These are phyloP conservation scores for Erythrobasidium hasegawianum DNA, from an alignment of 1,284 basidiomycete genomes.

Conservation along the genomic window DNA sequence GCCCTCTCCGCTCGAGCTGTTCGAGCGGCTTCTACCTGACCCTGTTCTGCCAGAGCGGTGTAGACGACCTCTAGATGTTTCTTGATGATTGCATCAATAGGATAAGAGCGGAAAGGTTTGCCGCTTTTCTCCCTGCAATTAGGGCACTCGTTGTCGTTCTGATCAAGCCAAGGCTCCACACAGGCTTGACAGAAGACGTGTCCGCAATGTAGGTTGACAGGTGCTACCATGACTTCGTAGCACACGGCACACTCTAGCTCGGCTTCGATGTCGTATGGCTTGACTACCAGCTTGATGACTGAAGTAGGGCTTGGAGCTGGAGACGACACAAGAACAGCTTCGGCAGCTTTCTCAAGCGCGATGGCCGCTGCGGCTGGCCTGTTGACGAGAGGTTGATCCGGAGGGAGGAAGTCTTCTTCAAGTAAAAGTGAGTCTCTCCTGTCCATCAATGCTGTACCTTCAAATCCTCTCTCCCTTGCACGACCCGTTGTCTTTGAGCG, in stretches of 20 bases:
- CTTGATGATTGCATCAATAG: slow-evolving; percentile 27
- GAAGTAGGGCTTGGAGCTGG: too few relatives aligned
- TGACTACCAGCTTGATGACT: slow-evolving; percentile 13
- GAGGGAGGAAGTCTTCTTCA: not conserved
- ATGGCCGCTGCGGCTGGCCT: not conserved
- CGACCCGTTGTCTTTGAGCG: not conserved
- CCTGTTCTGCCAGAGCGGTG: slow-evolving; percentile 11
- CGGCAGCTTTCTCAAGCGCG: too few relatives aligned
- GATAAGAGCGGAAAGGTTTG: slow-evolving; percentile 16
- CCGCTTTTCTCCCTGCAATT: slow-evolving; percentile 11
- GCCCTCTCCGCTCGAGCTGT: slow-evolving; percentile 10
- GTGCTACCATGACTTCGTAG: slow-evolving; percentile 26
- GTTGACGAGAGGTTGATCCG: not conserved
- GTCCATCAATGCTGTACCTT: not conserved
- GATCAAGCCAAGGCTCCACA: slow-evolving; percentile 23
- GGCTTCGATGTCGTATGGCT: slow-evolving; percentile 21
- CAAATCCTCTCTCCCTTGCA: not conserved
- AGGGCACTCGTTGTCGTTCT: slow-evolving; percentile 26
- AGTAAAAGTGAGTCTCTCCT: not conserved
- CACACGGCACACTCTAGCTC: slow-evolving; percentile 29
- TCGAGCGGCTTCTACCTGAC: slow-evolving; percentile 18
- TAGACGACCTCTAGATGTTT: slow-evolving; percentile 21
- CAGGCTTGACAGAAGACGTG: slow-evolving; percentile 33
- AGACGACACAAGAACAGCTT: too few relatives aligned
- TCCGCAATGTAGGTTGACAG: slow-evolving; percentile 25